Conservation (phyloP, 2,329 filamentous ascomycete genomes). For the Diaporthe sp. region DNA sequence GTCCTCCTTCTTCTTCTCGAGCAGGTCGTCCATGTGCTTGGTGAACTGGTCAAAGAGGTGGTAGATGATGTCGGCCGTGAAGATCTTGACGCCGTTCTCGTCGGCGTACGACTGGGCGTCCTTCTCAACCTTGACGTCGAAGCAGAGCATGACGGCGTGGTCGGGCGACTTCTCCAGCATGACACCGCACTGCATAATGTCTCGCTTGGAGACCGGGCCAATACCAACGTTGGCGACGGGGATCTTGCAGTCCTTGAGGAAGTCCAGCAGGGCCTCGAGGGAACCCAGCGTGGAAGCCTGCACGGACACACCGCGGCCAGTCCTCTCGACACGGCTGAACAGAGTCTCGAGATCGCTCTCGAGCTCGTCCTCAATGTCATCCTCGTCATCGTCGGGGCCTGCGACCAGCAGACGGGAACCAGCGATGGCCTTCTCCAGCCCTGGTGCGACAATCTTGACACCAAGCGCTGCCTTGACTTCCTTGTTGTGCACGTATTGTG, state of each 20-base stretch:
- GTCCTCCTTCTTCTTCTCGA: constrained; percentile 95
- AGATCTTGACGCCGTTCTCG: constrained; percentile 95
- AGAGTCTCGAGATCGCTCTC: constrained; percentile 93
- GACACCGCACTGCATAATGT: constrained; percentile 93
- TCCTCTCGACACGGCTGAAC: constrained; percentile 90
- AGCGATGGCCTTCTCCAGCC: constrained; percentile 94
- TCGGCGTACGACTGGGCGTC: constrained; percentile 92
- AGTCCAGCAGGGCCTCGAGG: constrained; percentile 94
- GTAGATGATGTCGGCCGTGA: constrained; percentile 99
- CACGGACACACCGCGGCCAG: constrained; percentile 93
- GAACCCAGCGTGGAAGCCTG: constrained; percentile 98
- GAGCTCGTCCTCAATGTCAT: constrained; percentile 95
- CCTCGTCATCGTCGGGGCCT: constrained; percentile 94
- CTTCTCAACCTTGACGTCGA: constrained; percentile 99
- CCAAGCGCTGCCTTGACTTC: constrained; percentile 97
- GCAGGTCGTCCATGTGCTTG: constrained; percentile 88
- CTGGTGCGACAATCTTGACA: constrained; percentile 98
- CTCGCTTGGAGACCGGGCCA: constrained; percentile 96
- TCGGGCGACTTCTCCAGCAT: constrained; percentile 98
- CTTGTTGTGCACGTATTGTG: constrained; percentile 98
- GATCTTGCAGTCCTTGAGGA: constrained; percentile 95
- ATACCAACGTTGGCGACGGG: constrained; percentile 98
- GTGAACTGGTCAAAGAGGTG: constrained; percentile 98
- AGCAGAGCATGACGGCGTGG: constrained; percentile 98
- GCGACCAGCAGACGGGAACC: constrained; percentile 95